phyloP scores from a whole-genome alignment of 495 filamentous ascomycete genomes.

The Pseudevernia furfuracea region DNA sequence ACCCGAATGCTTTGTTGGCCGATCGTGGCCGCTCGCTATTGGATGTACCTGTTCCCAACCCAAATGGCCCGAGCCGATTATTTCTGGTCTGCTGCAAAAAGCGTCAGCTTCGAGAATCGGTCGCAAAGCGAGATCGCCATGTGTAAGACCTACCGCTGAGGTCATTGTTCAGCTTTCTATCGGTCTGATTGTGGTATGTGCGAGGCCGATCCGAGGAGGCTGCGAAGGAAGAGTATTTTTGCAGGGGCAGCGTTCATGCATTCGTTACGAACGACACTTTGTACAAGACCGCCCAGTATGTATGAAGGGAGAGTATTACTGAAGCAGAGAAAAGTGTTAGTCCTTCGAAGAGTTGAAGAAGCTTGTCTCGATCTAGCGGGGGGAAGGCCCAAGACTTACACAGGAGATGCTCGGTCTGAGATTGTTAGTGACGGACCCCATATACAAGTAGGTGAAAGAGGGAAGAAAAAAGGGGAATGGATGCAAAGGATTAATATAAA shows the following conservation, averaged over 20 bases:
- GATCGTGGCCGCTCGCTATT: slow-evolving; percentile 36
- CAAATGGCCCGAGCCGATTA: slow-evolving; percentile 34
- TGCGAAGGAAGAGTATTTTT: slow-evolving; percentile 6
- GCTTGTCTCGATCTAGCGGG: slow-evolving; percentile 3
- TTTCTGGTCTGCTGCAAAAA: slow-evolving; percentile 24
- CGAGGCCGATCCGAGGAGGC: slow-evolving; percentile 1
- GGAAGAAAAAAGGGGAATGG: slow-evolving; percentile 28
- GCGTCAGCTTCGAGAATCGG: slow-evolving; percentile 11
- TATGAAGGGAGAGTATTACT: slow-evolving; percentile 15
- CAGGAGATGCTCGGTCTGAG: slow-evolving; percentile 18
- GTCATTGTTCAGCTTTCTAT: slow-evolving; percentile 20
- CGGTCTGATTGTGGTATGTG: slow-evolving; percentile 3
- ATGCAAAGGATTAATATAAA: slow-evolving; percentile 30
- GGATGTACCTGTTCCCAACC: slow-evolving; percentile 32
- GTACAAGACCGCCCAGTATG: slow-evolving; percentile 5
- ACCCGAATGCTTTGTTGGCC: slow-evolving; percentile 36
- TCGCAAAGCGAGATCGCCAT: background rate
- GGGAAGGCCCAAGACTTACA: slow-evolving; percentile 17
- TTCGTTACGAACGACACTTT: slow-evolving; percentile 7
- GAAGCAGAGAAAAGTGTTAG: slow-evolving; percentile 13
- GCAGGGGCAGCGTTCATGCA: slow-evolving; percentile 4
- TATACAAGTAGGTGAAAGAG: slow-evolving; percentile 16
- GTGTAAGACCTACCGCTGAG: slow-evolving; percentile 22
- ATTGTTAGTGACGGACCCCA: slow-evolving; percentile 10
- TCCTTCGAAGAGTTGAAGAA: background rate